Evolutionary conservation across 192 early-diverging fungal species (phyloP).

Genomic region (Kickxella alabastrina): DNA sequence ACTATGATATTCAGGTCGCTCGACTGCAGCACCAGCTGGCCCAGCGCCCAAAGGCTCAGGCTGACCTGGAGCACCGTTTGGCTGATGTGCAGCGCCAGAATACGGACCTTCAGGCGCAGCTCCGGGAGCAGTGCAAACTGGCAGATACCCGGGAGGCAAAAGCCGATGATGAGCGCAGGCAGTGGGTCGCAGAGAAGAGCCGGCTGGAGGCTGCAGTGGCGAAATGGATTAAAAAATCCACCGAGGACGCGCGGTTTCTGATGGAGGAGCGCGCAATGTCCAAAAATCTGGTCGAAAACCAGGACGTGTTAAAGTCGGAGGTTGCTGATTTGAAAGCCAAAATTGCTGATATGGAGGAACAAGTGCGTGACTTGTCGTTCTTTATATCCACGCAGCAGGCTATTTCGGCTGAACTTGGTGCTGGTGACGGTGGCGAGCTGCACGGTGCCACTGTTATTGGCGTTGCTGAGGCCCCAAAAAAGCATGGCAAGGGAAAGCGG

Average conservation of each 20-base stretch:
- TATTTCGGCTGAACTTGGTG: background rate
- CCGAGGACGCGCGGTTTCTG: conserved; percentile 72
- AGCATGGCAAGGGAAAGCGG: conserved; percentile 6
- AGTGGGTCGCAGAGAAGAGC: conserved; percentile 28
- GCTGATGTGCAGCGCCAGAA: conserved; percentile 12
- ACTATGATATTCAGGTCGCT: conserved; percentile 72
- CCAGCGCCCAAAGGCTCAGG: conserved; percentile 6
- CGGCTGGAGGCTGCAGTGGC: conserved; percentile 56
- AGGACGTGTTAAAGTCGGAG: conserved; percentile 54
- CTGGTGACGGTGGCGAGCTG: background rate
- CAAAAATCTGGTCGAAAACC: conserved; percentile 59
- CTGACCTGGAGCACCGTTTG: conserved; percentile 28
- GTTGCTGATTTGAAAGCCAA: conserved; percentile 57
- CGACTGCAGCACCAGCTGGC: conserved; percentile 52
- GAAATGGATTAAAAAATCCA: conserved; percentile 55
- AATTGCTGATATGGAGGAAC: conserved; percentile 72
- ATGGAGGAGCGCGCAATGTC: conserved; percentile 40
- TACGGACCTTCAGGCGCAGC: background rate
- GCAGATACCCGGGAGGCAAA: conserved; percentile 30
- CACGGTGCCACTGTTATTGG: conserved; percentile 9
- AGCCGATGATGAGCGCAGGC: conserved; percentile 29
- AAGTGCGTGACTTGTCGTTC: conserved; percentile 89
- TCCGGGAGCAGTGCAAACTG: conserved; percentile 10
- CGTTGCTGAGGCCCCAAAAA: background rate
- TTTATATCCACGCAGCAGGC: conserved; percentile 72